A percentile compares a stretch with the other conserved stretches of the same genome.
These are phyloP conservation scores for Chaetomium fimeti DNA, from an alignment of 495 filamentous ascomycete genomes.

Conservation along the genomic window DNA sequence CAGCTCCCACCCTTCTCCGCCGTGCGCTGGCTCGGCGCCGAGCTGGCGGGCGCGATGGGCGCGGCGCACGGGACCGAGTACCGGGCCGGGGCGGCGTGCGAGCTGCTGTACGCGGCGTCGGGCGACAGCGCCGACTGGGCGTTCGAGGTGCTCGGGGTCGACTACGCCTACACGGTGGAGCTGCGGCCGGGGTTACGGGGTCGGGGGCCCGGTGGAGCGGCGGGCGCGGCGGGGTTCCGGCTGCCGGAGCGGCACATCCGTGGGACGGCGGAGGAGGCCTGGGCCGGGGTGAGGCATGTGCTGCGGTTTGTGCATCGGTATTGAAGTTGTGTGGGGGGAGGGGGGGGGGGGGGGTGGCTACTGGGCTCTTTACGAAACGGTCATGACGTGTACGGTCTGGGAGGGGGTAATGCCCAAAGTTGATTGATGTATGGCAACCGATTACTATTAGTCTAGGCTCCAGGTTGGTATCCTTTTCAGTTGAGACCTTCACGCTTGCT, in stretches of 20 bases:
- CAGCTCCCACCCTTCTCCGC: not conserved
- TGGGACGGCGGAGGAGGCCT: slow-evolving; percentile 14
- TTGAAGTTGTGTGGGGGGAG: not conserved
- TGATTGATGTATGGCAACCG: too few species aligned
- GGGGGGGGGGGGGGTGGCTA: too few species aligned
- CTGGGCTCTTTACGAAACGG: too few species aligned
- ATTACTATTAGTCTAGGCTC: too few species aligned
- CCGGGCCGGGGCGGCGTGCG: slow-evolving; percentile 16
- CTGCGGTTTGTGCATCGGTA: slow-evolving; percentile 6
- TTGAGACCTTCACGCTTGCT: too few species aligned
- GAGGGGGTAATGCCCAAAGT: too few species aligned
- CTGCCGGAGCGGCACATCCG: slow-evolving; percentile 13
- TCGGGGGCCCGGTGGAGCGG: not conserved
- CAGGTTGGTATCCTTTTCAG: too few species aligned
- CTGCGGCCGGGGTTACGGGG: slow-evolving; percentile 6
- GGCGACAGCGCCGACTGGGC: slow-evolving; percentile 15
- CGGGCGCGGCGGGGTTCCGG: not conserved
- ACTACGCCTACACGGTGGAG: slow-evolving; percentile 16
- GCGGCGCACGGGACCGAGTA: not conserved
- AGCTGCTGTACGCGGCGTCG: slow-evolving; percentile 15
- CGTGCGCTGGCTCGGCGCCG: too few species aligned
- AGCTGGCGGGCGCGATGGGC: slow-evolving; percentile 5
- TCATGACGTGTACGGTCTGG: too few species aligned
- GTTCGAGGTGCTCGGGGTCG: slow-evolving; percentile 6
- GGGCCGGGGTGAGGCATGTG: slow-evolving; percentile 6